Evolutionary conservation across 2,329 filamentous ascomycete genomes (phyloP), one percentile per base, ranked within the genome.

Genomic region (Pseudogymnoascus sp.): DNA sequence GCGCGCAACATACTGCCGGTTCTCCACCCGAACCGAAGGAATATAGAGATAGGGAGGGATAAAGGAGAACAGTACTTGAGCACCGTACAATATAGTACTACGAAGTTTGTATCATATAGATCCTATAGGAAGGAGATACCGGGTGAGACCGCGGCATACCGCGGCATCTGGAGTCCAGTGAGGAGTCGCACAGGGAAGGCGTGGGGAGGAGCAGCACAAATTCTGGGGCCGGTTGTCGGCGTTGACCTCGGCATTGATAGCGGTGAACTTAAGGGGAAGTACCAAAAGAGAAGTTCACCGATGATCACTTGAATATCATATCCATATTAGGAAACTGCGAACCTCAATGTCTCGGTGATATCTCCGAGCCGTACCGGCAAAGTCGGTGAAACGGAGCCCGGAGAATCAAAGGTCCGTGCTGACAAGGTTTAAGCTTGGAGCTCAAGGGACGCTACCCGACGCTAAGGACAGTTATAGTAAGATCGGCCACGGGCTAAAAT

Each of bases 381-480:
- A 56, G n/a, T 56, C 50, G 50, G 50, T 3, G 28, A 56, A 36
- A 5, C n/a, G 50, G 28, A 18, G 5, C 10, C 50, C 50, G 50
- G 23, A 10, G n/a, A 56, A 18, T 16, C 28, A 14, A 56, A 56
- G n/a, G 28, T 4, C 16, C 28, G 28, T 12, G 10, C 11, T 21
- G 50, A 11, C 50, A 56, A 56, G 50, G 50, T 56, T 56, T 56
- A 56, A 56, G 50, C 16, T 56, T 14, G 28, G 28, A 56, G 28
- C 50, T 56, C 10, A 21, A 56, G 10, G 8, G 28, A 56, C 50
- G 28, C 50, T 56, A 34, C 3, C 28, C 8, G 50, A 34, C 50
- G n/a, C 28, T 56, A 56, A 10, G 3, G 16, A 36, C 10, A 5
- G 4, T 56, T 56, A 10, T 14, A 56, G 50, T 21, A 56, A 56